Evolutionary conservation across 2,329 filamentous ascomycete species (phyloP), one percentile per base, ranked within the genome.

Genomic region (Colletotrichum karsti): DNA sequence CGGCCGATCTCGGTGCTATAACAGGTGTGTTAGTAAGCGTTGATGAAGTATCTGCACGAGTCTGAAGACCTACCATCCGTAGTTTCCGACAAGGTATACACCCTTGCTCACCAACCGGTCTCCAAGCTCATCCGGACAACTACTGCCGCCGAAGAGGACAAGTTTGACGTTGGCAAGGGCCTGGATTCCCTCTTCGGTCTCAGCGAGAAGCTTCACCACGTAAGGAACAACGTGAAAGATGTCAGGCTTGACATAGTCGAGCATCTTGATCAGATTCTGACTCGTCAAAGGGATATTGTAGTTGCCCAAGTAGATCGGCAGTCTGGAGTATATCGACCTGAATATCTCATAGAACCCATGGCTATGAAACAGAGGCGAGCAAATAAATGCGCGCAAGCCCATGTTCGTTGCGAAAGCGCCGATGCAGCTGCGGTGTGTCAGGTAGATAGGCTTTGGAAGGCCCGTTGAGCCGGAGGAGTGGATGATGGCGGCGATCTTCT

Each of bases 371-470:
- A 90, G 76, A 0, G 89, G 88, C 1, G 88, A 77, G 2, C 87
- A 85, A 48, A 87, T 80, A 63, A 90, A 85, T 0, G 82, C 81
- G n/a, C 79, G 78, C 78, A 87, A 76, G 28, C 30, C 30, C 66
- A 77, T 78, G 8, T 74, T 73, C 0, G 71, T 69, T 9, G 78
- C 74, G 58, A 83, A 86, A 53, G 85, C 87, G 4, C 78, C 79
- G 15, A 90, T 74, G 8, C 81, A 83, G 13, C 83, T 80, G 5
- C 75, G 73, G 55, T 91, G 86, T 1, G 84, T 87, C 48, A 88
- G 84, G 67, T 82, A 87, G 48, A 91, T 90, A 0, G 89, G 88
- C 67, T 91, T 91, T 0, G 89, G 89, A 0, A 90, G 79, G 0
- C 88, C 88, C 0, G 89, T 90, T 0, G 85, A 88, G 6, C 89